Evolutionary conservation across 768 basidiomycete genomes (phyloP).

Genomic region (Clitopilus hobsonii): DNA sequence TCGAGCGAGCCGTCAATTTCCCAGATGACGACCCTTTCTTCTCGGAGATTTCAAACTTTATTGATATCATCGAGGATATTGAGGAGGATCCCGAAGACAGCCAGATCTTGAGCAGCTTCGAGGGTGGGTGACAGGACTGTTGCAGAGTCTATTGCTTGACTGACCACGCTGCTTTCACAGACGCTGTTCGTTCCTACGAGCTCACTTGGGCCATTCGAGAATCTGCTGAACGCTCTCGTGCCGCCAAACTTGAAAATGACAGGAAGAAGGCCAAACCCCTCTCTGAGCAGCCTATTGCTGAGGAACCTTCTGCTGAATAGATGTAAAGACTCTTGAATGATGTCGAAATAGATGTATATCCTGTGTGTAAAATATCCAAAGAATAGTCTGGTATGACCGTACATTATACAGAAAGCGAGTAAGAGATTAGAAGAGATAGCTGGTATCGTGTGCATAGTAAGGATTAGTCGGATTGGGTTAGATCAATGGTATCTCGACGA

Average conservation of each 20-base stretch:
- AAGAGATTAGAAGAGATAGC: too few relatives aligned
- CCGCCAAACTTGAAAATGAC: constrained; percentile 32
- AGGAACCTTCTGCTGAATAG: neutral
- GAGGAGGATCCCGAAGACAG: constrained; percentile 80
- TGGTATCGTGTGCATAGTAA: too few relatives aligned
- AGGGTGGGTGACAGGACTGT: constrained; percentile 44
- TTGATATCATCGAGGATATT: constrained; percentile 86
- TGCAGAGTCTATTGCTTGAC: neutral
- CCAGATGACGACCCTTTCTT: constrained; percentile 90
- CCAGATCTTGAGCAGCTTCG: constrained; percentile 79
- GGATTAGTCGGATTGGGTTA: too few relatives aligned
- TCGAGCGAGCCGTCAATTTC: constrained; percentile 66
- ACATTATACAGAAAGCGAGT: too few relatives aligned
- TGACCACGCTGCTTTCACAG: constrained; percentile 27
- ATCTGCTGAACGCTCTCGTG: constrained; percentile 66
- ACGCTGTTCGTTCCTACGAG: constrained; percentile 85
- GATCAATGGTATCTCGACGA: neutral
- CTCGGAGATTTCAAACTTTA: constrained; percentile 86
- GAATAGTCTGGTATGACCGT: too few relatives aligned
- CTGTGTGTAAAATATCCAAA: neutral
- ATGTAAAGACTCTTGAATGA: neutral
- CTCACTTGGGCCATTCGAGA: constrained; percentile 91
- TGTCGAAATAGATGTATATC: neutral
- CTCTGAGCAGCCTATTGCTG: neutral
- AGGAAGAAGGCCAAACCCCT: constrained; percentile 21